phyloP scores from a whole-genome alignment of 169 alveolate species.

The Eimeria sp. region DNA sequence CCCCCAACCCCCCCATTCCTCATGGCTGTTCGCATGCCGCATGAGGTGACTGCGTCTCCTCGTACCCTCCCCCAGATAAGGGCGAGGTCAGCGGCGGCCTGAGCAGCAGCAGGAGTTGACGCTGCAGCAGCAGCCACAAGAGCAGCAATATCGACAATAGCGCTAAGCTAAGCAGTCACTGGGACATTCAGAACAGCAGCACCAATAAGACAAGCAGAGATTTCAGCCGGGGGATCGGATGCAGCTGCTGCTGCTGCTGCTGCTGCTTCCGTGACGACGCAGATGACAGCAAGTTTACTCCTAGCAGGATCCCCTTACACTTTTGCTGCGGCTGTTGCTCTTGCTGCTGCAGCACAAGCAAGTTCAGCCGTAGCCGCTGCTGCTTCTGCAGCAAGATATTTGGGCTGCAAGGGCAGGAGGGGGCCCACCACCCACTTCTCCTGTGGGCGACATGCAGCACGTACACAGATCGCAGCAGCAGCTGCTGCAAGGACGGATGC shows the following conservation, averaged over 20 bases:
- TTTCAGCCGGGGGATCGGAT: background rate
- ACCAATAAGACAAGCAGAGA: background rate
- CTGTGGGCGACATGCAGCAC: background rate
- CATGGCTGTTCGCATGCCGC: too few relatives aligned
- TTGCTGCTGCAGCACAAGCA: conserved; percentile 6
- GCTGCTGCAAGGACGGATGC: background rate
- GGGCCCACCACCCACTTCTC: background rate
- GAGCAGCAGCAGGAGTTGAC: background rate
- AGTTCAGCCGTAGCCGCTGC: background rate
- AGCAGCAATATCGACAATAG: background rate
- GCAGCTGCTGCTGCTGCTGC: background rate
- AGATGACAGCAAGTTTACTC: background rate
- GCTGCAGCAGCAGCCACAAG: background rate
- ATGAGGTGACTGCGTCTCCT: too few relatives aligned
- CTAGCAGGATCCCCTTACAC: background rate
- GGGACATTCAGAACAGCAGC: background rate
- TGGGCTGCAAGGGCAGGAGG: conserved; percentile 1
- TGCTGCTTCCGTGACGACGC: background rate
- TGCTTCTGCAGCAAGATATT: background rate
- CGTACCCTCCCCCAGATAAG: background rate
- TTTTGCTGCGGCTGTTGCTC: background rate
- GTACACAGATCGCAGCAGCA: background rate
- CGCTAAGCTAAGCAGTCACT: too few relatives aligned
- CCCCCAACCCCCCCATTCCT: too few relatives aligned
- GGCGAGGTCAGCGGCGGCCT: background rate